A percentile compares a stretch with the other conserved stretches of the same genome.
Evolutionary conservation across 116 monocot genomes (phyloP).

Genomic region (Dioscorea cayenensis): DNA sequence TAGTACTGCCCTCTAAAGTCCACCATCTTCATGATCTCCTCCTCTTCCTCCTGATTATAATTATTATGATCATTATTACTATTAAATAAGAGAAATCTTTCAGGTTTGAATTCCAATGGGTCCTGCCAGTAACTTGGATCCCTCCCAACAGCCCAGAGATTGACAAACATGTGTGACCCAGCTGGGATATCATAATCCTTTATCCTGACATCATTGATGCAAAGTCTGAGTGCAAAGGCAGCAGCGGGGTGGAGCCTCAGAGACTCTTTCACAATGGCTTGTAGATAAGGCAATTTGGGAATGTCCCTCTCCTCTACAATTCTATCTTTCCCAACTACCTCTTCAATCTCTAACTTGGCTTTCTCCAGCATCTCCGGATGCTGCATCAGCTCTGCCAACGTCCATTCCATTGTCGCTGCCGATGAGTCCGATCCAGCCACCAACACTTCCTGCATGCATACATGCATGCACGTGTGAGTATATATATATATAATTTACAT

Average conservation of each 20-base stretch:
- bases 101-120: conserved; percentile 15
- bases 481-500: too few relatives aligned
- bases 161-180: conserved; percentile 11
- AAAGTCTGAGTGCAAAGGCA: background rate
- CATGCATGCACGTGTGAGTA: background rate
- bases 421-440: conserved; percentile 5
- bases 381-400: conserved; percentile 4
- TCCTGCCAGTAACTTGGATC: conserved; percentile 22
- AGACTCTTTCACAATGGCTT: conserved; percentile 22
- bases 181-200: conserved; percentile 15
- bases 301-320: conserved; percentile 4
- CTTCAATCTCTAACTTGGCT: background rate
- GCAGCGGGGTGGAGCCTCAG: conserved; percentile 27
- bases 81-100: conserved; percentile 8
- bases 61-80: too few relatives aligned
- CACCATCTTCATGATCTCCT: too few relatives aligned
- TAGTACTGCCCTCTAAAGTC: conserved; percentile 25
- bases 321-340: background rate
- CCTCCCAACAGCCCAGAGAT: conserved; percentile 12
- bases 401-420: conserved; percentile 4
- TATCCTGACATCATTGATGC: background rate
- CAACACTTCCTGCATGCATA: background rate
- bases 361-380: background rate
- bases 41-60: background rate
- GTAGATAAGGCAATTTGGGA: conserved; percentile 8